Conservation (phyloP, 352 stramenopile species). For the Globisporangium okanoganense region DNA sequence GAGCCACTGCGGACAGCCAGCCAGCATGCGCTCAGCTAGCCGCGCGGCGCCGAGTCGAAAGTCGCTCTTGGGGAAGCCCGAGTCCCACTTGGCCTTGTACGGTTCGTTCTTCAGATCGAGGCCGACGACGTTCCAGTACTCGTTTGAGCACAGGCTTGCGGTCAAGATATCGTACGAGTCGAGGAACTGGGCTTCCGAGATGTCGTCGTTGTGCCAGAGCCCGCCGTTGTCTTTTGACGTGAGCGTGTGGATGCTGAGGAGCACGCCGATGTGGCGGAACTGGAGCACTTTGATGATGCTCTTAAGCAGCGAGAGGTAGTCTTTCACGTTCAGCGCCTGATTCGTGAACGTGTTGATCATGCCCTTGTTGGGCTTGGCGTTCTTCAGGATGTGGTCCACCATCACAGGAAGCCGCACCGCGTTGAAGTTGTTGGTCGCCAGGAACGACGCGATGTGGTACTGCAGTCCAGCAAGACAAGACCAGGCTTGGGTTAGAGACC, state of each 20-base stretch:
- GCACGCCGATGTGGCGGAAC: slow-evolving; percentile 24
- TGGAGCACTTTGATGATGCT: slow-evolving; percentile 25
- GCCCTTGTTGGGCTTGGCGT: slow-evolving; percentile 17
- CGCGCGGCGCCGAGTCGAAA: slow-evolving; percentile 21
- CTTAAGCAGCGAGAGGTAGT: slow-evolving; percentile 30
- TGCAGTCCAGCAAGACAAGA: not conserved
- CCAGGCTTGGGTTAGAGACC: not conserved
- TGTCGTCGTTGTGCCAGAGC: slow-evolving; percentile 20
- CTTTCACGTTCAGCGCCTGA: slow-evolving; percentile 23
- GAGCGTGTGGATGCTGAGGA: slow-evolving; percentile 30
- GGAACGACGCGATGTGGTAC: slow-evolving; percentile 33
- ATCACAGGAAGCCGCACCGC: slow-evolving; percentile 26
- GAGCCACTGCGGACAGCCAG: slow-evolving; percentile 29
- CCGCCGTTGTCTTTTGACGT: slow-evolving; percentile 12
- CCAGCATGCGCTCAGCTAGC: slow-evolving; percentile 27
- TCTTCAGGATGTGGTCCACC: slow-evolving; percentile 28
- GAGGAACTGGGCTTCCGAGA: slow-evolving; percentile 20
- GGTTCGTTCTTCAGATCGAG: slow-evolving; percentile 68
- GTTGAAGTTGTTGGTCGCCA: slow-evolving; percentile 41
- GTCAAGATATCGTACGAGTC: slow-evolving; percentile 22
- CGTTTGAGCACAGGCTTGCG: slow-evolving; percentile 6
- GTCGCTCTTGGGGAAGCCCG: slow-evolving; percentile 19
- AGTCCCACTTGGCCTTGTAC: slow-evolving; percentile 43
- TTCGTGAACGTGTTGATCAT: slow-evolving; percentile 32
- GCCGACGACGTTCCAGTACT: slow-evolving; percentile 59